phyloP scores from a whole-genome alignment of 2,329 filamentous ascomycete genomes.

The Chaetothyriales sp. region DNA sequence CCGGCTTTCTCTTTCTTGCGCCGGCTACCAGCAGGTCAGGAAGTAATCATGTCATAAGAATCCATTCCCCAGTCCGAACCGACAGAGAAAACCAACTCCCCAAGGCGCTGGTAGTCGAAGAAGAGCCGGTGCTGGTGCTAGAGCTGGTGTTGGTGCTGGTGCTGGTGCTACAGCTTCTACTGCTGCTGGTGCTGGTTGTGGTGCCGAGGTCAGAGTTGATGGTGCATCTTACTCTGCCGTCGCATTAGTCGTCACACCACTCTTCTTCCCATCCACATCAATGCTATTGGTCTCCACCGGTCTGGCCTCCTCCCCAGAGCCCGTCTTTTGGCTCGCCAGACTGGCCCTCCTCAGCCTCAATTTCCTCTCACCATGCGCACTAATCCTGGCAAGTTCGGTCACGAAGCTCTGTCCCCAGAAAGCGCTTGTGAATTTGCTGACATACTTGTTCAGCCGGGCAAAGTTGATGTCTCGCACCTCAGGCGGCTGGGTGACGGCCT shows the following conservation, averaged over 20 bases:
- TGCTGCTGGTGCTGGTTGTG: not conserved
- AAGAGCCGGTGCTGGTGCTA: not conserved
- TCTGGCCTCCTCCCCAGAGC: not conserved
- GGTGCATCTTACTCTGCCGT: not conserved
- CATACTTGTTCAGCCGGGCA: constrained; percentile 83
- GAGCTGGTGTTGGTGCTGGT: no score
- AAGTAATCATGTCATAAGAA: not conserved
- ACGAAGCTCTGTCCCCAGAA: constrained; percentile 97
- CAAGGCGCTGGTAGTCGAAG: not conserved
- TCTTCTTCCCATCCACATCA: not conserved
- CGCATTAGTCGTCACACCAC: not conserved
- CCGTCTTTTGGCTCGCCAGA: not conserved
- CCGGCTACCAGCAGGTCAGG: no score
- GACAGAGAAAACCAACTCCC: not conserved
- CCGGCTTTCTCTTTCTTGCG: no score
- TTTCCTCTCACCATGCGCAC: constrained; percentile 38
- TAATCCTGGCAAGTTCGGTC: constrained; percentile 56
- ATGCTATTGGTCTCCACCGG: not conserved
- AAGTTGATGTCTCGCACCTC: constrained; percentile 80
- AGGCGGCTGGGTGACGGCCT: constrained; percentile 90
- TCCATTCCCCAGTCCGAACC: no score
- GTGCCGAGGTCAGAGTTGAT: not conserved
- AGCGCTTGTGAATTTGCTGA: constrained; percentile 90
- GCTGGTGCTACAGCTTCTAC: no score
- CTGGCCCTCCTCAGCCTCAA: constrained; percentile 25